These are phyloP conservation scores for Halophytophthora batemanensis DNA, from an alignment of 352 stramenopile genomes.

Conservation along the genomic window DNA sequence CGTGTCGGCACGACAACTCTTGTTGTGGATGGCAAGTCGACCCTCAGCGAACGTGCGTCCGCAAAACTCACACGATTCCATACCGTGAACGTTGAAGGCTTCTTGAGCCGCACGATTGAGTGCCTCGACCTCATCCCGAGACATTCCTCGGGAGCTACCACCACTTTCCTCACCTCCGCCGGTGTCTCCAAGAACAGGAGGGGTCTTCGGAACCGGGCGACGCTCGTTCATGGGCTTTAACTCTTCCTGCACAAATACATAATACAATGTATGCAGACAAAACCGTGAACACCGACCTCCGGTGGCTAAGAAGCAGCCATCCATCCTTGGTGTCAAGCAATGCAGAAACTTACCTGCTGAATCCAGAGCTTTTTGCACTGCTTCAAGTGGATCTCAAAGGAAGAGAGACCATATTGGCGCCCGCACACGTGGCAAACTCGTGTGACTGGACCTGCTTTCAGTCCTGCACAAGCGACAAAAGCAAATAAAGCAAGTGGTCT, in stretches of 20 bases:
- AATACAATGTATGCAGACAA: not conserved
- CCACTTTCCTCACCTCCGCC: constrained; percentile 4
- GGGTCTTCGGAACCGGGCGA: constrained; percentile 63
- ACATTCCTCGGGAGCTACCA: constrained; percentile 22
- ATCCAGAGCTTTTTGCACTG: constrained; percentile 84
- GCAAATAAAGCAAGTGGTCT: not conserved
- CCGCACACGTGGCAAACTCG: constrained; percentile 80
- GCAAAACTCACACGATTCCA: constrained; percentile 79
- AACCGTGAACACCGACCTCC: not conserved
- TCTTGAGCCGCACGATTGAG: constrained; percentile 65
- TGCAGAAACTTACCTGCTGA: constrained; percentile 32
- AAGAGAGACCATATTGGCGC: constrained; percentile 73
- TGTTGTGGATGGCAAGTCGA: constrained; percentile 63
- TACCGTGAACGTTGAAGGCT: constrained; percentile 67
- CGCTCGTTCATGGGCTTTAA: constrained; percentile 61
- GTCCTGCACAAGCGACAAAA: constrained; percentile 10
- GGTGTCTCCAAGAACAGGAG: constrained; percentile 33
- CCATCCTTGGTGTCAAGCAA: no score
- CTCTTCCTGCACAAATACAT: constrained; percentile 40
- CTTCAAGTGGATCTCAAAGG: constrained; percentile 83
- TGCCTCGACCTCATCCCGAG: constrained; percentile 60
- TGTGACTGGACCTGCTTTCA: constrained; percentile 54
- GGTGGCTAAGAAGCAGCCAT: no score
- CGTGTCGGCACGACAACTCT: constrained; percentile 49
- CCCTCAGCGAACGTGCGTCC: constrained; percentile 73